These are phyloP conservation scores for Stylosanthes scabra DNA, from an alignment of 331 rosid genomes.

Conservation along the genomic window DNA sequence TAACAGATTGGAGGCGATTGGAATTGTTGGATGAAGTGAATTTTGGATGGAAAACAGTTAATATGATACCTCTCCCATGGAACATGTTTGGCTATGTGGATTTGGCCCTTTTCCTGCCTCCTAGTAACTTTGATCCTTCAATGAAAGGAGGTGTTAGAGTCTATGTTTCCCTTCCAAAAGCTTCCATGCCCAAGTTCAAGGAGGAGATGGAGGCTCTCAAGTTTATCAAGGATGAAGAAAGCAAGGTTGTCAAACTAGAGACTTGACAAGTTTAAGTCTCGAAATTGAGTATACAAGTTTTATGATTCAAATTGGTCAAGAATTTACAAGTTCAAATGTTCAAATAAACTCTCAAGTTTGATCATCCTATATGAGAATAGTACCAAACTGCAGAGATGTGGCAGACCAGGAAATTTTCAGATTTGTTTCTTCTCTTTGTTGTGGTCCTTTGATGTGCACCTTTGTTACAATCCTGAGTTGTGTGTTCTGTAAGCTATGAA, in stretches of 20 bases:
- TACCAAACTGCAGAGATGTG: background rate
- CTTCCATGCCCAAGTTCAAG: slow-evolving; percentile 50
- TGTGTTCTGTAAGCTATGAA: background rate
- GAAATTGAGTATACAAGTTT: no score
- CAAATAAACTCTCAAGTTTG: no score
- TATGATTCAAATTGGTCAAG: no score
- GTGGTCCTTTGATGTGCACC: background rate
- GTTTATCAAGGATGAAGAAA: slow-evolving; percentile 2
- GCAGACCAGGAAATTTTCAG: background rate
- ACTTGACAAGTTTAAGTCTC: no score
- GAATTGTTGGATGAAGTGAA: slow-evolving; percentile 53
- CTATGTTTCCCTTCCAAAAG: slow-evolving; percentile 48
- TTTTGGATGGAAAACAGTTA: slow-evolving; percentile 59
- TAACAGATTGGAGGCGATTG: slow-evolving; percentile 65
- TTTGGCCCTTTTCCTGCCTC: slow-evolving; percentile 51
- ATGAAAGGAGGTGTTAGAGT: slow-evolving; percentile 57
- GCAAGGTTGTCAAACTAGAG: no score
- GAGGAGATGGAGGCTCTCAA: slow-evolving; percentile 53
- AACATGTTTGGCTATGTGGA: slow-evolving; percentile 51
- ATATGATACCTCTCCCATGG: slow-evolving; percentile 52
- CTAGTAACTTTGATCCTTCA: slow-evolving; percentile 43
- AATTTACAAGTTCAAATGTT: no score
- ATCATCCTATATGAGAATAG: slow-evolving; percentile 22
- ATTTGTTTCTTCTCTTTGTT: slow-evolving; percentile 4
- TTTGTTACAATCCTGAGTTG: slow-evolving; percentile 1